Base-by-base conservation (phyloP, 2,329 filamentous ascomycete genomes). In the Camillea tinctor region DNA sequence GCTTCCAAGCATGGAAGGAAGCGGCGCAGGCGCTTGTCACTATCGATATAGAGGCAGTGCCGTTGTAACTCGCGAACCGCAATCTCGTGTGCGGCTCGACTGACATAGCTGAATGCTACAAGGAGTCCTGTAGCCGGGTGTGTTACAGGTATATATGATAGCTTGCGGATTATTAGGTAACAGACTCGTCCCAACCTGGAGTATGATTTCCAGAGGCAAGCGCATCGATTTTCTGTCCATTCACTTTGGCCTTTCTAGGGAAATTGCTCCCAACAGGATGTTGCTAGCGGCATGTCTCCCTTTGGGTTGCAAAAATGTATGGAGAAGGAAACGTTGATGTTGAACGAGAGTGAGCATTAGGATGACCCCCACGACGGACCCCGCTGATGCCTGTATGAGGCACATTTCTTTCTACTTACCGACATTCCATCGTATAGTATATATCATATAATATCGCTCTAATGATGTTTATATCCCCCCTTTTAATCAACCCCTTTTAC, bases 41-140 rank as follows among this genome's bases (percentile, higher is more conserved):
- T 76, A 54, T 80, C 75, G 48, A 84, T 69, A 63, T 78, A 77
- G 40, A 81, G 63, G 67, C 80, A 83, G 63, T 77, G 74, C 59
- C 76, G 69, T 52, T 76, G 76, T n/a, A 84, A 75, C 11, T 79
- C 71, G 48, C 72, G 75, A 17, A 73, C 72, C 3, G 81, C 79
- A 9, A 76, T 60, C 4, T 66, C 63, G 61, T 79, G 74, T 2
- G 78, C 80, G 17, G 75, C 74, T 3, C 75, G 74, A 40, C 76
- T 80, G 44, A 81, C 77, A 20, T 74, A 69, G 3, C 76, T 76
- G 60, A 83, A 74, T 19, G 78, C 72, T 17, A 82, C 65, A 5
- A 83, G 75, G 6, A 80, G 77, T 61, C 75, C 75, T 9, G 78
- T 79, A 20, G 75, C 74, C 19, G 71, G 65, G 62, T 82, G 72